Conservation (phyloP, 257 asterid species). For the Catharanthus roseus region DNA sequence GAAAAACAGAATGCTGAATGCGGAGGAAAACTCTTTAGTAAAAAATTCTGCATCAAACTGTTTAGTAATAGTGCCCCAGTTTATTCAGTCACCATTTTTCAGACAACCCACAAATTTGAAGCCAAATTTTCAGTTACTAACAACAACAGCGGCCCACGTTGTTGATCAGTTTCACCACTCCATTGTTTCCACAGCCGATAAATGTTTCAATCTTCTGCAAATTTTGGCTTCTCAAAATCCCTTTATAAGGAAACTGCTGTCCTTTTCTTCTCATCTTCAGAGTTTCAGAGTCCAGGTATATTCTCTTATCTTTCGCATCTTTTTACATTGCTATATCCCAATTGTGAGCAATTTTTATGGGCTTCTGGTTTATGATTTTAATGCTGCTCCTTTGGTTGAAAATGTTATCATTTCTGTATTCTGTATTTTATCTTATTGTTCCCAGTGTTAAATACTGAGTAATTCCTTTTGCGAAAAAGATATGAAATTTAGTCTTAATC, state of each 20-base stretch:
- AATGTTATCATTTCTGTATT: neutral
- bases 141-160: conserved; percentile 34
- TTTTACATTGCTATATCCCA: neutral
- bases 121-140: conserved; percentile 34
- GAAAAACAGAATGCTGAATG: conserved; percentile 18
- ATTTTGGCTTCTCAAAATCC: conserved; percentile 35
- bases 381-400: neutral
- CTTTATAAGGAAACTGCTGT: conserved; percentile 36
- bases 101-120: conserved; percentile 32
- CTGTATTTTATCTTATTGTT: neutral
- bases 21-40: neutral
- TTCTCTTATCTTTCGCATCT: neutral
- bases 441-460: neutral
- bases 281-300: conserved; percentile 44
- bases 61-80: conserved; percentile 32
- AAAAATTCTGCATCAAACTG: conserved; percentile 28
- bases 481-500: conserved; percentile 9
- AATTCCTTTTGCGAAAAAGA: neutral
- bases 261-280: conserved; percentile 43
- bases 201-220: conserved; percentile 30
- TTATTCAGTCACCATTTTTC: conserved; percentile 35
- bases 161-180: conserved; percentile 40
- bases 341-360: neutral
- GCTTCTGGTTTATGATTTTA: neutral
- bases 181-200: conserved; percentile 31